Base-by-base conservation (phyloP, 2,329 filamentous ascomycete genomes). In the Pseudogymnoascus sp. region DNA sequence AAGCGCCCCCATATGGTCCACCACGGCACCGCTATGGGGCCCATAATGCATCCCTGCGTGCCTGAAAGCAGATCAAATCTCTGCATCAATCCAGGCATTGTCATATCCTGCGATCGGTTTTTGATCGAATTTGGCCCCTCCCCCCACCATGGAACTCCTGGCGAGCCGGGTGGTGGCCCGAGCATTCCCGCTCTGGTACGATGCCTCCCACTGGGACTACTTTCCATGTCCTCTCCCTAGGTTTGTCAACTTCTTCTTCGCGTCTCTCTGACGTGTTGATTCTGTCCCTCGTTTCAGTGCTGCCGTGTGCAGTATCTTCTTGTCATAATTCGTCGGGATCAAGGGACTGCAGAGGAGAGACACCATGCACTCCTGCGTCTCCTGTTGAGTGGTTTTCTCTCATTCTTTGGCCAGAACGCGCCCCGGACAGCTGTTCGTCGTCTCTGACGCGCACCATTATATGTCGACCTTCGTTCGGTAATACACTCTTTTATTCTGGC, bases 1-100 rank as follows among this genome's bases (percentile, higher is more conserved):
- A 53, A 53, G 47, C 47, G 47, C 28, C 41, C 47, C 47, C 43
- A 50, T 53, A 18, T 9, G 33, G 47, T 25, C 47, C 47, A 20
- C 47, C 47, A 53, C 47, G 28, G 47, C 47, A 53, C 47, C 47
- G 47, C 47, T 33, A 53, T 22, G 25, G 47, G 47, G 47, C 47
- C 28, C 28, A 53, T 53, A 15, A 9, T 33, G 9, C 28, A 53
- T 53, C 47, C 47, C 47, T 53, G 47, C 47, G 6, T 53, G 47
- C 47, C 47, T 53, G 47, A 53, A 53, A 53, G 47, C 47, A 53
- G 47, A 53, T 53, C 47, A 53, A 53, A 53, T 25, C 47, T 53
- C 28, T 53, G 47, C 47, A 28, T 33, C 28, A 33, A 35, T 33
- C 28, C 47, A 33, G 18, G 47, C 47, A 53, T 53, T 53, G n/a